Evolutionary conservation across 2,329 filamentous ascomycete genomes (phyloP), one percentile per base, ranked within the genome.

Genomic region (Ramularia endophylla): DNA sequence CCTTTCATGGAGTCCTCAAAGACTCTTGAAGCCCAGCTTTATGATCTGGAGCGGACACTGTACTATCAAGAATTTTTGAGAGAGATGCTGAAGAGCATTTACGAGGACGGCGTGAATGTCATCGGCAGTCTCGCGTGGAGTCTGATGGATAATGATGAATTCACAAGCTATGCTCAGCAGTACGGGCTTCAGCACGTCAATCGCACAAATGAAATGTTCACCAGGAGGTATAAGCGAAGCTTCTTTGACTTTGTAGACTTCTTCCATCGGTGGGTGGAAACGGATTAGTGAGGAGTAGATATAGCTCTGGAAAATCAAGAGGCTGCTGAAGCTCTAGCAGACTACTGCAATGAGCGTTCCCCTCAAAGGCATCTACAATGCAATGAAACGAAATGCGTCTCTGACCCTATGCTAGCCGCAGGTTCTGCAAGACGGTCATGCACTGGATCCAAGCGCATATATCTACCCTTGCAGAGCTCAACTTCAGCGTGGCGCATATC

Each of bases 171-270:
- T 35, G 52, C 62, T 0, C 54, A 65, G n/a, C 70, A 72, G 2
- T 80, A 77, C 57, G 77, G 77, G 0, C 67, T 80, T 31, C 75
- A 80, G 54, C 68, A 59, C 32, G 58, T 63, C 11, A 65, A 64
- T 35, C 43, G 59, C 12, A 64, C 60, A 30, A 63, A 57, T 17
- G 59, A 62, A 48, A 25, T 25, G 28, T 62, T 81, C 2, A 58
- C 63, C 46, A 48, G 62, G 44, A 47, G 48, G 18, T 64, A 59
- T 41, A 63, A 64, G 48, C 57, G 56, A 33, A 64, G 57, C 46
- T 61, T 62, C 41, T 65, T 65, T 43, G 57, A 65, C 31, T 54
- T 61, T 44, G 59, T 59, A n/a, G 55, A 57, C 40, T 52, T 22
- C 43, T 0, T 51, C 48, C 25, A 44, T 55, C 40, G 50, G 53